These are phyloP conservation scores for Odontarrhena argentea DNA, from an alignment of 345 rosid species.

Conservation along the genomic window DNA sequence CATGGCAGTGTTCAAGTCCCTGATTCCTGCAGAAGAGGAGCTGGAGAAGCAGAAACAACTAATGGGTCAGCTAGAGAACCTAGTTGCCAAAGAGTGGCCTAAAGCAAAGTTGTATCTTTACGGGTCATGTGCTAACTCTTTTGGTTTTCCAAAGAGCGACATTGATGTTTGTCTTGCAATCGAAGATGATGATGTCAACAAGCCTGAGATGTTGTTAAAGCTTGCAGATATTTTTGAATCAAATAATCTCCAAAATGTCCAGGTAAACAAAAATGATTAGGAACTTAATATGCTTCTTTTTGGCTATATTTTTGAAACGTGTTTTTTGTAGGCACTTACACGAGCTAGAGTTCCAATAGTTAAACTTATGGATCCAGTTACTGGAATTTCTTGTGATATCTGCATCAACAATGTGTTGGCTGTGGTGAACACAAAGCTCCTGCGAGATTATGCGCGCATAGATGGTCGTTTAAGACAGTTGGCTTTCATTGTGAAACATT, in stretches of 20 bases:
- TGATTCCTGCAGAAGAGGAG: conserved; percentile 83
- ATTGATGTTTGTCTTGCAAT: conserved; percentile 92
- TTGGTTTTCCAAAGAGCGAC: conserved; percentile 91
- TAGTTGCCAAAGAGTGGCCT: conserved; percentile 89
- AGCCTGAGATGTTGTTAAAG: conserved; percentile 75
- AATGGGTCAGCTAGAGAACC: conserved; percentile 61
- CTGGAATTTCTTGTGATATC: conserved; percentile 94
- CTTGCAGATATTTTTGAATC: conserved; percentile 83
- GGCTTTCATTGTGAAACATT: conserved; percentile 89
- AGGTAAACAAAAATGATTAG: conserved; percentile 51
- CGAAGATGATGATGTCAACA: conserved; percentile 55
- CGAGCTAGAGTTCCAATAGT: conserved; percentile 97
- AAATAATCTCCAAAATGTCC: conserved; percentile 85
- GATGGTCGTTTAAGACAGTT: conserved; percentile 84
- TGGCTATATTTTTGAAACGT: conserved; percentile 9
- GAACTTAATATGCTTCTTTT: background rate
- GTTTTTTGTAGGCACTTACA: conserved; percentile 65
- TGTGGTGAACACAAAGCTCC: conserved; percentile 95
- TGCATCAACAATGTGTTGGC: conserved; percentile 94
- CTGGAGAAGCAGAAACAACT: conserved; percentile 80
- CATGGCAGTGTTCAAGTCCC: conserved; percentile 64
- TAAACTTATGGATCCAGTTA: conserved; percentile 93
- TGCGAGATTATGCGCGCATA: conserved; percentile 74
- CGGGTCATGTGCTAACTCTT: conserved; percentile 96
- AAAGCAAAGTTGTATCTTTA: conserved; percentile 76